Evolutionary conservation across 2,329 filamentous ascomycete species (phyloP).

Genomic region (Colletotrichum magnum): DNA sequence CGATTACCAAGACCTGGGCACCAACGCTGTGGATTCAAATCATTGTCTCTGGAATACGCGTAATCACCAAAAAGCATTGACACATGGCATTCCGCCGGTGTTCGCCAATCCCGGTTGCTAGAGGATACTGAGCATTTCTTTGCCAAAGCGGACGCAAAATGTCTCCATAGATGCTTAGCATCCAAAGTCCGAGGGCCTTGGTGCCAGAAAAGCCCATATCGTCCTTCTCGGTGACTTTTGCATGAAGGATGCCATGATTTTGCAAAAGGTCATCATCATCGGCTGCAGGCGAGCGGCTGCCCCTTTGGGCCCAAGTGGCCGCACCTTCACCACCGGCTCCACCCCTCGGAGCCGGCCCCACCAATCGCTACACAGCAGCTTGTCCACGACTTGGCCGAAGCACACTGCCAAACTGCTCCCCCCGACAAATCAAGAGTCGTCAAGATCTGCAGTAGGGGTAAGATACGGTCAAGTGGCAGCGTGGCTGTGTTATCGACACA

Average conservation of each 20-base stretch:
- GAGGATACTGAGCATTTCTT: not conserved
- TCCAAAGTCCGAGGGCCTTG: not conserved
- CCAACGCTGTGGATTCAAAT: not conserved
- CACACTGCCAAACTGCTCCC: not conserved
- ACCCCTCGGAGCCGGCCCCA: slow-evolving; percentile 31
- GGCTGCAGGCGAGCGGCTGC: slow-evolving; percentile 4
- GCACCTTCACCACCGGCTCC: slow-evolving; percentile 20
- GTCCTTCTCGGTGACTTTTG: not conserved
- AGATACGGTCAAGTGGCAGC: not conserved
- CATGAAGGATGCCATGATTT: not conserved
- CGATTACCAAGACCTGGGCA: slow-evolving; percentile 1
- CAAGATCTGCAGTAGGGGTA: not conserved
- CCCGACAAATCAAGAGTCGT: not conserved
- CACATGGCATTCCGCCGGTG: not conserved
- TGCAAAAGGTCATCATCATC: slow-evolving; percentile 2
- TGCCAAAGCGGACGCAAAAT: too few relatives aligned
- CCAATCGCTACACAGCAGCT: not conserved
- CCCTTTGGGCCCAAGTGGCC: slow-evolving; percentile 2
- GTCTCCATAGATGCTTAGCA: not conserved
- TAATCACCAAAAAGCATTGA: not conserved
- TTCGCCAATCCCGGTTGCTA: slow-evolving; percentile 8
- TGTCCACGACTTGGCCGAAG: not conserved
- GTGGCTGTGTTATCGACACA: not conserved
- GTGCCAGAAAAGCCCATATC: not conserved
- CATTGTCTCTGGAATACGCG: slow-evolving; percentile 7